phyloP scores from a whole-genome alignment of 1,284 basidiomycete species.

The Malassezia brasiliensis region DNA sequence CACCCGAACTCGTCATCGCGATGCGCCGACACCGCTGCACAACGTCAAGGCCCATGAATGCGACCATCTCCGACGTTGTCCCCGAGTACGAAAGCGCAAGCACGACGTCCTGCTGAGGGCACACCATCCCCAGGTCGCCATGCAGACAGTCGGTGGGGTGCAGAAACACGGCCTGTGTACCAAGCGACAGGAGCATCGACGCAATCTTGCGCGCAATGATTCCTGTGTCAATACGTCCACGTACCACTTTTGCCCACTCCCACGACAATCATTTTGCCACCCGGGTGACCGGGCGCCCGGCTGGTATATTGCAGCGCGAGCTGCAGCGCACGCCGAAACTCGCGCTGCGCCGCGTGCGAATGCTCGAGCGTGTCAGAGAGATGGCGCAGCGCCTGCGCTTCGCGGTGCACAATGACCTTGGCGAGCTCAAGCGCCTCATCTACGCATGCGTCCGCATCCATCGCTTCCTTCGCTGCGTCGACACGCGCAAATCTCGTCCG shows the following conservation, averaged over 20 bases:
- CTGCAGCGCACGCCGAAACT: conserved; percentile 22
- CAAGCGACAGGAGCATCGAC: conserved; percentile 38
- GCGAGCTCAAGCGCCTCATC: not conserved
- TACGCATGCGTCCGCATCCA: not conserved
- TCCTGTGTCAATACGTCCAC: conserved; percentile 8
- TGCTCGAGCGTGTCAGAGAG: not conserved
- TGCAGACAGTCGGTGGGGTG: conserved; percentile 50
- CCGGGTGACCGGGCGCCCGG: conserved; percentile 16
- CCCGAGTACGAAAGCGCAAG: conserved; percentile 45
- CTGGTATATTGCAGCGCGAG: conserved; percentile 25
- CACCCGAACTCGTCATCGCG: conserved; percentile 43
- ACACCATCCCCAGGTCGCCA: conserved; percentile 49
- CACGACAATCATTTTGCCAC: conserved; percentile 49
- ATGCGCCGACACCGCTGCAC: conserved; percentile 43
- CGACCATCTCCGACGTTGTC: conserved; percentile 46
- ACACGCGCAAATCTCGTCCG: not conserved
- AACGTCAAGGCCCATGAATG: conserved; percentile 44
- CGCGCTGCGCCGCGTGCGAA: not conserved
- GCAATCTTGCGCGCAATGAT: conserved; percentile 41
- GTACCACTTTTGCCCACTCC: conserved; percentile 50
- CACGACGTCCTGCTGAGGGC: conserved; percentile 3
- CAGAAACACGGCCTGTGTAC: conserved; percentile 48
- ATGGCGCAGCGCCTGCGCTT: conserved; percentile 5
- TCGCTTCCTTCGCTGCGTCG: not conserved
- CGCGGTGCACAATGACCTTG: not conserved